Evolutionary conservation across 1,139 yeast species (phyloP), one percentile per base, ranked within the genome.

Genomic region (Yamadazyma siamensis): DNA sequence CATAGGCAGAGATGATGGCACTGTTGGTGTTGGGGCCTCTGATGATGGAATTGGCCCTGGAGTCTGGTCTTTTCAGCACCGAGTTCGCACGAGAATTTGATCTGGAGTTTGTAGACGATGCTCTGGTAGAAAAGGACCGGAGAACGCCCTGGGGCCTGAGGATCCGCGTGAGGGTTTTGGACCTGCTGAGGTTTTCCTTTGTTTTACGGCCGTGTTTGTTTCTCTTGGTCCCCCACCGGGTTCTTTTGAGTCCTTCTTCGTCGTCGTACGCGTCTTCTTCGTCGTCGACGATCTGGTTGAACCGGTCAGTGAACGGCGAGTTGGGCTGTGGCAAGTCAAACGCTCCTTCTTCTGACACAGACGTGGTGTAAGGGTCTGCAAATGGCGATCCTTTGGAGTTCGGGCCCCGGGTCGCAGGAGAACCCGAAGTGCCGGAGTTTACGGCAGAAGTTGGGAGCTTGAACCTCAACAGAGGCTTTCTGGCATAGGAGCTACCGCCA

Each of bases 161-260:
- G 21, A 65, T 47, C 13, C 56, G 52, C 34, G 52, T 60, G 27
- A 75, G 50, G 1, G 81, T 74, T 41, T 62, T 71, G 17, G 71
- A 62, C 35, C 81, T 53, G 17, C 59, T 55, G 15, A 73, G 61
- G 21, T 61, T 63, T 33, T 65, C 71, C 37, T 52, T 53, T 23
- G 59, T 56, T 4, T 88, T 87, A 28, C 72, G 66, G n/a, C 94
- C 94, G 41, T 77, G 73, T 40, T 78, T 79, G 48, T 79, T 77
- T 44, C 95, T 71, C 39, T 82, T 85, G 6, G 96, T 87, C 35
- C 96, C 96, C 95, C 95, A 84, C 59, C 96, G 71, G 46, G 80
- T 75, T 47, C 94, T 73, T 47, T 82, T 78, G 78, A 80, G 80
- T 4, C 62, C 49, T 13, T 39, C 39, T 7, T 39, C 28, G 23